A percentile compares a stretch with the other conserved stretches of the same genome.
These are phyloP conservation scores for Phalaenopsis aphrodite DNA, from an alignment of 106 monocot genomes.

Conservation along the genomic window DNA sequence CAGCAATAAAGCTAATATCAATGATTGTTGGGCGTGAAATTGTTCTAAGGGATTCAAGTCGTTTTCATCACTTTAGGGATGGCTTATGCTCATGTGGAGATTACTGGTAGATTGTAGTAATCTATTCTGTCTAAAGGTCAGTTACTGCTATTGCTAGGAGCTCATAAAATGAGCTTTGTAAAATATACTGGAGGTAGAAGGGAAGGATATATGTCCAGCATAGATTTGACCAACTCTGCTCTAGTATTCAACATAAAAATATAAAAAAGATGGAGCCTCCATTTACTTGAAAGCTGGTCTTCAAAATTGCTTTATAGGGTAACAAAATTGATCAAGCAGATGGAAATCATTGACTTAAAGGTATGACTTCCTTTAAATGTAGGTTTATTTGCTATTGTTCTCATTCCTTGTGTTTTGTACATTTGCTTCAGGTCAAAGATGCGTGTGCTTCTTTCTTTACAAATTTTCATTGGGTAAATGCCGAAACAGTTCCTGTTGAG, in stretches of 20 bases:
- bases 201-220: background rate
- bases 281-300: background rate
- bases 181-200: background rate
- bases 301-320: background rate
- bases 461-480: background rate
- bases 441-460: background rate
- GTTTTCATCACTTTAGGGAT: conserved; percentile 61
- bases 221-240: background rate
- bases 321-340: background rate
- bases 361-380: background rate
- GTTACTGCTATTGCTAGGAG: background rate
- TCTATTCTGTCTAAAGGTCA: background rate
- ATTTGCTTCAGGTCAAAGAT: background rate
- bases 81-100: conserved; percentile 64
- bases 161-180: background rate
- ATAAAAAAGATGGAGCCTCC: background rate
- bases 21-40: conserved; percentile 43
- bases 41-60: conserved; percentile 58
- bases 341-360: background rate
- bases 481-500: background rate
- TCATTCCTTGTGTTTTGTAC: background rate
- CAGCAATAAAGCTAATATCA: conserved; percentile 47
- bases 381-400: background rate
- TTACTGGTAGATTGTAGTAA: conserved; percentile 29
- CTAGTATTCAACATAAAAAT: background rate